These are phyloP conservation scores for Meira nashicola DNA, from an alignment of 1,284 basidiomycete genomes.

Conservation along the genomic window DNA sequence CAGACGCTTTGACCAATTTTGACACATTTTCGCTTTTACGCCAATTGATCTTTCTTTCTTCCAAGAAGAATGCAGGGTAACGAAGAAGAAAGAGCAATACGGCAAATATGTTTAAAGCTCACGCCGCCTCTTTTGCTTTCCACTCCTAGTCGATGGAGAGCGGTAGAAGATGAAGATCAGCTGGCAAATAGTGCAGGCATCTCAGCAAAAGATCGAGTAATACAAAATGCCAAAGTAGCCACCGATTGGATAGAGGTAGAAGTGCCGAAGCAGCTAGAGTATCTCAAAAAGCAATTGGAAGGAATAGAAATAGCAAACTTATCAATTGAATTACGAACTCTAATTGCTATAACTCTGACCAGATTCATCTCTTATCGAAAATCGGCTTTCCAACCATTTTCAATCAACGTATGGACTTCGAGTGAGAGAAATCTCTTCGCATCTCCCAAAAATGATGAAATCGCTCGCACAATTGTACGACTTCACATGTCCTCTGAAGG, in stretches of 20 bases:
- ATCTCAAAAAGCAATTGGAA: not conserved
- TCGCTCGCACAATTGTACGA: not conserved
- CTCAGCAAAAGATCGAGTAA: not conserved
- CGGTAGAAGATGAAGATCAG: not conserved
- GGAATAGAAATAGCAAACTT: not conserved
- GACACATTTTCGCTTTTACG: no score
- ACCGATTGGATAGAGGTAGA: not conserved
- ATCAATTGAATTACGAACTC: no score
- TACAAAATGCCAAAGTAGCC: not conserved
- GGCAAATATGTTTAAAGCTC: not conserved
- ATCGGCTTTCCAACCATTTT: not conserved
- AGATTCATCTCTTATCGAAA: not conserved
- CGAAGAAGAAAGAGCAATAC: no score
- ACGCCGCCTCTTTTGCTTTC: not conserved
- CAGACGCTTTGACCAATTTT: no score
- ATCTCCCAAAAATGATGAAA: not conserved
- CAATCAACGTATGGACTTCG: not conserved
- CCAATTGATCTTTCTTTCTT: no score
- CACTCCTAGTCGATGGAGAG: not conserved
- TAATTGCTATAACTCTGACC: no score
- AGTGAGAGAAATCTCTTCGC: not conserved
- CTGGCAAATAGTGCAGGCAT: not conserved
- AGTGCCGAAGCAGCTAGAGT: not conserved
- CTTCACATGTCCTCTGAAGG: not conserved
- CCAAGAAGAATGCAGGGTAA: no score